Conservation (phyloP, 2,329 filamentous ascomycete species). For the Curvularia sp. region DNA sequence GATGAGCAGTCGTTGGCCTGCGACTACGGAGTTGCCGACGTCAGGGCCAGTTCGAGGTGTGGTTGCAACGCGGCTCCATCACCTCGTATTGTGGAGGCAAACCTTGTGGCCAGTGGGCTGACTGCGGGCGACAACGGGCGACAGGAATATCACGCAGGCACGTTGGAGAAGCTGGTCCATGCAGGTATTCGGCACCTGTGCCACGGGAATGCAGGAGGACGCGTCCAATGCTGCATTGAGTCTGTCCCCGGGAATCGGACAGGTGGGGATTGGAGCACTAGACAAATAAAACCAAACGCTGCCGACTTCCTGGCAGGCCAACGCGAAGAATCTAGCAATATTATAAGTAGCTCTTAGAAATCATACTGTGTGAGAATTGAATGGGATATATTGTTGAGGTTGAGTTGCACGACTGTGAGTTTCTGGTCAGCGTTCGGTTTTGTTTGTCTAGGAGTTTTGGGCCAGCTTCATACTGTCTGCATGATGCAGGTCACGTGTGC, state of each 20-base stretch:
- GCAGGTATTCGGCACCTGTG: slow-evolving; percentile 1
- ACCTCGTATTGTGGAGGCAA: slow-evolving; percentile 11
- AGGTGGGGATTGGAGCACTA: neutral
- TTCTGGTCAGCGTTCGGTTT: no score
- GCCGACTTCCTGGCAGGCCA: no score
- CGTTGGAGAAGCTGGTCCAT: neutral
- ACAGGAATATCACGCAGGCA: neutral
- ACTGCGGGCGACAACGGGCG: neutral
- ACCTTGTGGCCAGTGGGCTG: neutral
- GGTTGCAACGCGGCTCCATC: neutral
- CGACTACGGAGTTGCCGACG: slow-evolving; percentile 8
- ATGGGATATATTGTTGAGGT: no score
- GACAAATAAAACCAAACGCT: no score
- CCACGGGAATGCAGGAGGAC: neutral
- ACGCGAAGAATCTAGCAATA: no score
- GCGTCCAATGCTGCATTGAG: neutral
- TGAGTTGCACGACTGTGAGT: no score
- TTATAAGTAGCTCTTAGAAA: no score
- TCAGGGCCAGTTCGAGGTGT: neutral
- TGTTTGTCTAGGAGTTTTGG: no score
- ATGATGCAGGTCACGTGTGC: neutral
- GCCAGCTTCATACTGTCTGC: neutral
- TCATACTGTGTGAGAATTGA: no score
- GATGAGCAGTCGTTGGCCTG: neutral
- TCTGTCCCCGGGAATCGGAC: neutral